Evolutionary conservation across 345 rosid species (phyloP).

Genomic region (thale cress (Arabidopsis thaliana)): TAIR10.1 NC_003070.9:10227501-10228000

Average conservation of each 20-base stretch:
- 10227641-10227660: background rate
- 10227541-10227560: too few relatives aligned
- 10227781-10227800: too few relatives aligned
- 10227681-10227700: conserved; percentile 5
- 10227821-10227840: background rate
- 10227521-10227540: too few relatives aligned
- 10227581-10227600: background rate
- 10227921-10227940: background rate
- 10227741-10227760: background rate
- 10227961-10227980: too few relatives aligned
- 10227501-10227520: too few relatives aligned
- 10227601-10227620: background rate
- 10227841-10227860: background rate
- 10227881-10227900: background rate
- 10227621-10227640: background rate
- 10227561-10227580: background rate
- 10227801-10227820: too few relatives aligned
- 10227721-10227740: background rate
- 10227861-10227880: background rate
- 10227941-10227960: too few relatives aligned
- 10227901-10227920: background rate
- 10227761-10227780: too few relatives aligned
- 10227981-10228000: too few relatives aligned
- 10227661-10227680: conserved; percentile 16
- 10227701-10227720: background rate